Evolutionary conservation across 495 filamentous ascomycete species (phyloP).

Genomic region (Aspergillus cristatus): DNA sequence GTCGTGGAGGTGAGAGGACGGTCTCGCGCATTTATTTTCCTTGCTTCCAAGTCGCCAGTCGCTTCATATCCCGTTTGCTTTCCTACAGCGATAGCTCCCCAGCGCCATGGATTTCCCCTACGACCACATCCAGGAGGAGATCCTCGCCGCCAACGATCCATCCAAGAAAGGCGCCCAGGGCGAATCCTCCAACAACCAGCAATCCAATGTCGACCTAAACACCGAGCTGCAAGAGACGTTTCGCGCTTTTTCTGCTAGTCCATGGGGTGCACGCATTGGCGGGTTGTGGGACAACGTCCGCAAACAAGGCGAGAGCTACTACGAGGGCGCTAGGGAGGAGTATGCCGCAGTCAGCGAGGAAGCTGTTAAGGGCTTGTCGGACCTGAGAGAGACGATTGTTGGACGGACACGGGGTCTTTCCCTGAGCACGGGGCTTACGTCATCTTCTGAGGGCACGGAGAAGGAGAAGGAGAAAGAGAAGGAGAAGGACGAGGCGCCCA

Average conservation of each 20-base stretch:
- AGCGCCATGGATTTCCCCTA: conserved; percentile 85
- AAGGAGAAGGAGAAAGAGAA: conserved; percentile 14
- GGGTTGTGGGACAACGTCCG: conserved; percentile 83
- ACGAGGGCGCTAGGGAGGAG: conserved; percentile 75
- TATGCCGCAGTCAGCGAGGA: conserved; percentile 67
- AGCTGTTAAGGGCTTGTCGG: conserved; percentile 74
- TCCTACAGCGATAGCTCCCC: background rate
- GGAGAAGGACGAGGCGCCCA: conserved; percentile 25
- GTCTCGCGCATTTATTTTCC: conserved; percentile 10
- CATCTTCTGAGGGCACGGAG: conserved; percentile 8
- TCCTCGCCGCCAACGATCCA: conserved; percentile 50
- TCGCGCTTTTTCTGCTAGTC: conserved; percentile 79
- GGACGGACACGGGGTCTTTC: conserved; percentile 67
- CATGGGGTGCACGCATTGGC: conserved; percentile 83
- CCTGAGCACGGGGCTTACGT: conserved; percentile 40
- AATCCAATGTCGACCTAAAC: conserved; percentile 56
- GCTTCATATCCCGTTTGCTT: conserved; percentile 1
- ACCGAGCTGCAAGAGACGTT: conserved; percentile 91
- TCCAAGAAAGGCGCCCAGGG: conserved; percentile 39
- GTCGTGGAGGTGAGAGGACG: conserved; percentile 10
- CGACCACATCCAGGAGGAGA: conserved; percentile 90
- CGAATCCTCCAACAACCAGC: conserved; percentile 22
- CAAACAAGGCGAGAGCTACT: conserved; percentile 83
- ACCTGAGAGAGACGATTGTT: conserved; percentile 57
- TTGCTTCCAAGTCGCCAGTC: conserved; percentile 6